phyloP scores from a whole-genome alignment of 2,329 filamentous ascomycete species.

The Paraphoma chrysanthemicola region DNA sequence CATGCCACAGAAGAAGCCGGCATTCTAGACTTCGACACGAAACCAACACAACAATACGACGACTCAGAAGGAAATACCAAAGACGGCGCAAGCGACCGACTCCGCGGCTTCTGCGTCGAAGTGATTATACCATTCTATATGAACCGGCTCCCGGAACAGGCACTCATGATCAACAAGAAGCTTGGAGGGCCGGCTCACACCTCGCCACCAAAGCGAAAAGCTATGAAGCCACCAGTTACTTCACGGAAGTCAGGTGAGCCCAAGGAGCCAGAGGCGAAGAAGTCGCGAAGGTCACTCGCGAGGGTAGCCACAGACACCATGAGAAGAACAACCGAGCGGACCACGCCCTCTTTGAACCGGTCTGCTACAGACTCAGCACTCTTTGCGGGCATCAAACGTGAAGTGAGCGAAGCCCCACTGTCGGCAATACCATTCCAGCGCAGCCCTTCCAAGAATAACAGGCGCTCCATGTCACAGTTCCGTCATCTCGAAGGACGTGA shows the following conservation, averaged over 20 bases:
- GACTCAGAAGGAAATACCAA: constrained; percentile 29
- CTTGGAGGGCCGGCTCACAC: constrained; percentile 73
- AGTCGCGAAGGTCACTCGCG: constrained; percentile 62
- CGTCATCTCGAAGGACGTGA: constrained; percentile 60
- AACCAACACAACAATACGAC: constrained; percentile 29
- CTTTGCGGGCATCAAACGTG: constrained; percentile 70
- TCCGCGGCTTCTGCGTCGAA: constrained; percentile 80
- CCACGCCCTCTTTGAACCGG: constrained; percentile 70
- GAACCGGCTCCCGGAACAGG: constrained; percentile 74
- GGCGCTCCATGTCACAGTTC: constrained; percentile 49
- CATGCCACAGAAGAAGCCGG: constrained; percentile 73
- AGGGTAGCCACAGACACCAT: constrained; percentile 66
- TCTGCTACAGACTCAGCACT: constrained; percentile 69
- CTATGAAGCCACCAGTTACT: constrained; percentile 46
- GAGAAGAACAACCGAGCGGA: constrained; percentile 58
- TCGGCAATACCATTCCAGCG: constrained; percentile 58
- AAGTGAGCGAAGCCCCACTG: constrained; percentile 67
- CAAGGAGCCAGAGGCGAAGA: constrained; percentile 49
- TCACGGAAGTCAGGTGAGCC: constrained; percentile 49
- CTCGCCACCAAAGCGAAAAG: constrained; percentile 61
- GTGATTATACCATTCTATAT: constrained; percentile 85
- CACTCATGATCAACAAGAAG: constrained; percentile 74
- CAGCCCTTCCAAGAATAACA: constrained; percentile 49
- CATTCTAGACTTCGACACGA: constrained; percentile 42
- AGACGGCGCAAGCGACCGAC: constrained; percentile 60